These are phyloP conservation scores for Triangularia setosa DNA, from an alignment of 2,329 filamentous ascomycete species.

Conservation along the genomic window DNA sequence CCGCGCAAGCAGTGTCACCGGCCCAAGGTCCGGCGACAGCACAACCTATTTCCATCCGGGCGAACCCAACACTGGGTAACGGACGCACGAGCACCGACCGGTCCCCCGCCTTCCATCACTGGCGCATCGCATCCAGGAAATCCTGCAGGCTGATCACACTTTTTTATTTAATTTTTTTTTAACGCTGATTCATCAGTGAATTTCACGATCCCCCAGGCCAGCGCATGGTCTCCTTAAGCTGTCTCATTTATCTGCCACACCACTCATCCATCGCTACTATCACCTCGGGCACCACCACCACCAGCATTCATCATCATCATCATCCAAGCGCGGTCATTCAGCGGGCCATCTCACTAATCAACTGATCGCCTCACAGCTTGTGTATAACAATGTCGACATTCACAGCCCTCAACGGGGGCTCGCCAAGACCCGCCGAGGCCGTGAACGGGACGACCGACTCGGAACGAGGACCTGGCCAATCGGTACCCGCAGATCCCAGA, in stretches of 20 bases:
- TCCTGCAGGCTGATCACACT: conserved; percentile 30
- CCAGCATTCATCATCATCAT: background rate
- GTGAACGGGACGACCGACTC: conserved; percentile 31
- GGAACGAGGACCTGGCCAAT: conserved; percentile 28
- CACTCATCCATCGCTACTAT: conserved; percentile 1
- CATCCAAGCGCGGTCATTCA: background rate
- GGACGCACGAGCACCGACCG: conserved; percentile 23
- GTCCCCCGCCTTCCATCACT: conserved; percentile 19
- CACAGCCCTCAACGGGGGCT: conserved; percentile 49
- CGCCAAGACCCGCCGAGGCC: conserved; percentile 41
- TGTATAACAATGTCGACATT: conserved; percentile 45
- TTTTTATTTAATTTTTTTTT: conserved; percentile 20
- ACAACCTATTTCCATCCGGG: background rate
- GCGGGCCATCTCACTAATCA: background rate
- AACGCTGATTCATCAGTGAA: conserved; percentile 22
- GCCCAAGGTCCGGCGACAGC: conserved; percentile 3
- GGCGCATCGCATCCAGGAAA: conserved; percentile 26
- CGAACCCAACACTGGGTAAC: conserved; percentile 19
- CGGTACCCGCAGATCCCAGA: conserved; percentile 23
- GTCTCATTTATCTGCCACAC: background rate
- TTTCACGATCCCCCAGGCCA: conserved; percentile 12
- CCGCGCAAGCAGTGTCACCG: background rate
- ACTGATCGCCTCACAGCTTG: background rate
- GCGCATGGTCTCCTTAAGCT: background rate
- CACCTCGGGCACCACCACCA: background rate